Conservation (phyloP, 1,284 basidiomycete species). For the Fomitopsis schrenkii region DNA sequence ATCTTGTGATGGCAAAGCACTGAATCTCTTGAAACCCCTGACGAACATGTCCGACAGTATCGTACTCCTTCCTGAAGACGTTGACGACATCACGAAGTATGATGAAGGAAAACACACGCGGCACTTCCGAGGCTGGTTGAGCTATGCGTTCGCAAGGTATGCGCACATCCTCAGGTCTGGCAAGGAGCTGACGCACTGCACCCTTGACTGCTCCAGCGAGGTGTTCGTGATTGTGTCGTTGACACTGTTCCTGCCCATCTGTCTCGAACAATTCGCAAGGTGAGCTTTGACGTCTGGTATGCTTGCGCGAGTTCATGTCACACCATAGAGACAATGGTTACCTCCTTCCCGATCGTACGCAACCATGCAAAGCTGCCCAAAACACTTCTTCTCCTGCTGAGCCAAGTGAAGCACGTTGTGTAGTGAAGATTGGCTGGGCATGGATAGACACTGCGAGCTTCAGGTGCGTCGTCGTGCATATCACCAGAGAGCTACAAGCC, state of each 20-base stretch:
- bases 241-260: constrained; percentile 79
- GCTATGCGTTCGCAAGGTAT: constrained; percentile 74
- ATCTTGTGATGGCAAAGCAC: too few relatives aligned
- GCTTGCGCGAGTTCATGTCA: not conserved
- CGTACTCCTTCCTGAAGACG: not conserved
- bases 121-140: constrained; percentile 66
- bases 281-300: not conserved
- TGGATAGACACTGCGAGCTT: constrained; percentile 90
- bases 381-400: constrained; percentile 17
- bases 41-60: not conserved
- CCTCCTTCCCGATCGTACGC: constrained; percentile 55
- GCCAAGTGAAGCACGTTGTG: constrained; percentile 46
- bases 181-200: not conserved
- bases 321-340: constrained; percentile 65
- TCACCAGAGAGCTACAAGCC: not conserved
- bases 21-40: not conserved
- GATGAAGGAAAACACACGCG: constrained; percentile 21
- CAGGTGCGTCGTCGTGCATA: constrained; percentile 48
- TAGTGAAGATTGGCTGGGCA: constrained; percentile 68
- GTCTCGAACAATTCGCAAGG: constrained; percentile 74
- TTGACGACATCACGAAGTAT: not conserved
- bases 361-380: constrained; percentile 38
- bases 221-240: constrained; percentile 79
- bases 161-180: not conserved
- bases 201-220: constrained; percentile 43